Evolutionary conservation across 2,329 filamentous ascomycete species (phyloP).

Genomic region (Talaromyces sp.): DNA sequence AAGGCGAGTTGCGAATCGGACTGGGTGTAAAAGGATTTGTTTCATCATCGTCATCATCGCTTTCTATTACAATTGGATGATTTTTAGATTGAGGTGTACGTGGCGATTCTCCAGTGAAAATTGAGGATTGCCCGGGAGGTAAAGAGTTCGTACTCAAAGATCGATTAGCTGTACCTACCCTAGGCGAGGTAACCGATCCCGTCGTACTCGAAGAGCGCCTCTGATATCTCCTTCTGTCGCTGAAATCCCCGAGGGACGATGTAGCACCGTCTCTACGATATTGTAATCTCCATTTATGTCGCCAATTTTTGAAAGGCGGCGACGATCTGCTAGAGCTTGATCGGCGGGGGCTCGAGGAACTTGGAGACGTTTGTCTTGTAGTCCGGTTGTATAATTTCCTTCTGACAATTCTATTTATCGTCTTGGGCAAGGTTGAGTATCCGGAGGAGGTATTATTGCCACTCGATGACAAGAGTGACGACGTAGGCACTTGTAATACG

Average conservation of each 20-base stretch:
- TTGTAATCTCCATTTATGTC: not conserved
- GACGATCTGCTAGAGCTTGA: not conserved
- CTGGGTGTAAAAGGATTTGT: not conserved
- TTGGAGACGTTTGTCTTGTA: not conserved
- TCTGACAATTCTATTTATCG: not conserved
- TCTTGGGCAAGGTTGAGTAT: not conserved
- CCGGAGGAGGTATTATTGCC: not conserved
- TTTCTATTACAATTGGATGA: not conserved
- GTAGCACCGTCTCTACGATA: not conserved
- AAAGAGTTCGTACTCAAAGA: not conserved
- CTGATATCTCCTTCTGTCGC: not conserved
- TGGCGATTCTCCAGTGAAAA: not conserved
- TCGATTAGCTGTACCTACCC: not conserved
- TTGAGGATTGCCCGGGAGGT: not conserved
- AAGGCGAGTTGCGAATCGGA: not conserved
- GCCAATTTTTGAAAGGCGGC: not conserved
- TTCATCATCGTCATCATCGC: not conserved
- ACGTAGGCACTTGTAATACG: not conserved
- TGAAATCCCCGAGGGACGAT: not conserved
- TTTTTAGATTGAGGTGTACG: not conserved
- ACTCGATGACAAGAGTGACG: not conserved
- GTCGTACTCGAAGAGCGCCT: not conserved
- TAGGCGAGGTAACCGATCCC: not conserved
- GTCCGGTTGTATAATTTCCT: not conserved
- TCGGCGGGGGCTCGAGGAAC: not conserved